Conservation (phyloP, 441 rosid species). For the Viola pubescens region DNA sequence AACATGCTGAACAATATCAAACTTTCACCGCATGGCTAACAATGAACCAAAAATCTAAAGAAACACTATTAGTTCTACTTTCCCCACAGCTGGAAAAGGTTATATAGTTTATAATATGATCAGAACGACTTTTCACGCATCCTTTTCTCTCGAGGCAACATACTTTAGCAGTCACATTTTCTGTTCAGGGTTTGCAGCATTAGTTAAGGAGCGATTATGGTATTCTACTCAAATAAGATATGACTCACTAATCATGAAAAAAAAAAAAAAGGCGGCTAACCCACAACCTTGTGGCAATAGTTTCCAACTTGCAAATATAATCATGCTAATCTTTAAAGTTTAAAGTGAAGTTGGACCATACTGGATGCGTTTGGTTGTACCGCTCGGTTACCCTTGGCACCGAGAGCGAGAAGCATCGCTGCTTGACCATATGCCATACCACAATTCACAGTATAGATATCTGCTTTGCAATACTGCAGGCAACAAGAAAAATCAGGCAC, state of each 20-base stretch:
- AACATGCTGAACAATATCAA: too few species aligned
- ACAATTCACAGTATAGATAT: constrained; percentile 64
- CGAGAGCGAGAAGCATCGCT: constrained; percentile 80
- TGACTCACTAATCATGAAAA: too few species aligned
- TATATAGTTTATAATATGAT: not conserved
- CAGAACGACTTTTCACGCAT: too few species aligned
- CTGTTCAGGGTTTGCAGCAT: too few species aligned
- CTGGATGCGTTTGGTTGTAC: constrained; percentile 68
- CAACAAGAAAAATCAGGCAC: not conserved
- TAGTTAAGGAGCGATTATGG: too few species aligned
- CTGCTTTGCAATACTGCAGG: constrained; percentile 55
- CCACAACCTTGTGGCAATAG: too few species aligned
- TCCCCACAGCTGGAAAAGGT: not conserved
- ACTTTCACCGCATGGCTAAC: too few species aligned
- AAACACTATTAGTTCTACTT: not conserved
- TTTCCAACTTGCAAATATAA: not conserved
- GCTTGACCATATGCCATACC: constrained; percentile 96
- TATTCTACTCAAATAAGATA: too few species aligned
- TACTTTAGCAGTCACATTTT: not conserved
- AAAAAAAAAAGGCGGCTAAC: too few species aligned
- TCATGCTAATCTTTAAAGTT: constrained; percentile 1
- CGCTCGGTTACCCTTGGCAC: constrained; percentile 74
- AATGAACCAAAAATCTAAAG: too few species aligned
- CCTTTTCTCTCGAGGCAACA: not conserved
- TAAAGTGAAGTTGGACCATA: constrained; percentile 26